A percentile compares a stretch with the other conserved stretches of the same genome.
phyloP scores from a whole-genome alignment of 306 rosid species.

The Castanea crenata region DNA sequence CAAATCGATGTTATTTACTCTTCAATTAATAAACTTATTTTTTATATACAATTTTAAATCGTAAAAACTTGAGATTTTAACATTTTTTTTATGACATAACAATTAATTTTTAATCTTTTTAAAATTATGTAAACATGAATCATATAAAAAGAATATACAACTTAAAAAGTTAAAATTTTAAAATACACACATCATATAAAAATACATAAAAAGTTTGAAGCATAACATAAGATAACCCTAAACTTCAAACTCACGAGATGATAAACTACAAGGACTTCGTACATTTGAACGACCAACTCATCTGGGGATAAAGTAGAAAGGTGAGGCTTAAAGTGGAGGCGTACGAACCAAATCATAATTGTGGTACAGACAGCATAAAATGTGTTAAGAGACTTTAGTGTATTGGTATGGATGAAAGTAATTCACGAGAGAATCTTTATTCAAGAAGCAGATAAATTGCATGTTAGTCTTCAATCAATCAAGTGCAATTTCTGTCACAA shows the following conservation, averaged over 20 bases:
- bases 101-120: not conserved
- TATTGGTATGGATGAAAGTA: not conserved
- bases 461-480: not conserved
- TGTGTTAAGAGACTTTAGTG: not conserved
- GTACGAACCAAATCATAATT: not conserved
- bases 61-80: too few species aligned
- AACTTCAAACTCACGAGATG: too few species aligned
- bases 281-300: too few species aligned
- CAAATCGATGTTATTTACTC: too few species aligned
- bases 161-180: accelerated
- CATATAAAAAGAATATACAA: too few species aligned
- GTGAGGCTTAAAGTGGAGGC: not conserved
- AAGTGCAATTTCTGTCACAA: not conserved
- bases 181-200: too few species aligned
- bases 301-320: not conserved
- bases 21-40: too few species aligned
- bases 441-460: not conserved
- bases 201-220: too few species aligned
- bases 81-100: not conserved
- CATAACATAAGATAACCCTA: too few species aligned
- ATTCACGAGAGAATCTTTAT: slow-evolving; percentile 1
- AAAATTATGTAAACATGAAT: too few species aligned
- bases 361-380: not conserved
- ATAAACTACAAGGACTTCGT: too few species aligned
- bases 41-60: too few species aligned